Conservation (phyloP, 148 eudicot species). For the Fagopyrum esculentum region DNA sequence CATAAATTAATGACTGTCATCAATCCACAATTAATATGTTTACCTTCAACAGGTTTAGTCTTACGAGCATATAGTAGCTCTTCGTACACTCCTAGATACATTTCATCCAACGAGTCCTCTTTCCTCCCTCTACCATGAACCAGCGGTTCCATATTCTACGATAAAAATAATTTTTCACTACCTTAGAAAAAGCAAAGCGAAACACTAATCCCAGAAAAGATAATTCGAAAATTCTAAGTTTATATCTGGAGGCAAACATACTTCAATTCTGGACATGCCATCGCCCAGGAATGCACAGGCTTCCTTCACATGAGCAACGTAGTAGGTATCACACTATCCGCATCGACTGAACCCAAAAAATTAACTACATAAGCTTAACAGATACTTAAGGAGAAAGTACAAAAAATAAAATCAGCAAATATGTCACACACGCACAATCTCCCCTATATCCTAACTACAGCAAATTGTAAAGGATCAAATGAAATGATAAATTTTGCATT, state of each 20-base stretch:
- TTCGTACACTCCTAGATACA: conserved; percentile 79
- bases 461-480: too few relatives aligned
- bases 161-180: background rate
- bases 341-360: conserved; percentile 42
- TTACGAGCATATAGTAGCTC: conserved; percentile 85
- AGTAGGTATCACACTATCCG: conserved; percentile 88
- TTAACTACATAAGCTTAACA: background rate
- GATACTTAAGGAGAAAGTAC: too few relatives aligned
- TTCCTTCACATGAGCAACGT: conserved; percentile 90
- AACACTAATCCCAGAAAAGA: background rate
- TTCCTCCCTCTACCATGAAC: conserved; percentile 94
- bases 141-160: conserved; percentile 58
- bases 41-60: conserved; percentile 74
- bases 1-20: background rate
- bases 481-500: too few relatives aligned
- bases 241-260: conserved; percentile 20
- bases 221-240: background rate
- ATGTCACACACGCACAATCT: too few relatives aligned
- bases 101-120: conserved; percentile 67
- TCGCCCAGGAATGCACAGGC: conserved; percentile 96
- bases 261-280: conserved; percentile 97
- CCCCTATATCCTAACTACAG: too few relatives aligned
- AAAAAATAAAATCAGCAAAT: too few relatives aligned
- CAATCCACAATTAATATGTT: background rate
- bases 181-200: background rate